phyloP scores from a whole-genome alignment of 352 stramenopile species.

The Phytophthora citrophthora region DNA sequence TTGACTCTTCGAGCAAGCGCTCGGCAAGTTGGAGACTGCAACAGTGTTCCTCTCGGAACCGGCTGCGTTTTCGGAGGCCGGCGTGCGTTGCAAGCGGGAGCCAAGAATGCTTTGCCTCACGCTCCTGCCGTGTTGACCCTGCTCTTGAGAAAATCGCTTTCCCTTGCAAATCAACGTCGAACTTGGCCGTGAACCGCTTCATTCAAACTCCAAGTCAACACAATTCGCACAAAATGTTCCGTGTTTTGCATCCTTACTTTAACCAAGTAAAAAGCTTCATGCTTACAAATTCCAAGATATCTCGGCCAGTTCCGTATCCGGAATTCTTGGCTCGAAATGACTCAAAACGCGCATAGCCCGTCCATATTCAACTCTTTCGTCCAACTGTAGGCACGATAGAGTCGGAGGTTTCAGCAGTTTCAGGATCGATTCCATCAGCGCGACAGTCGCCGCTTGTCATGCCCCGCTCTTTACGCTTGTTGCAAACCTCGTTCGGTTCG shows the following conservation, averaged over 20 bases:
- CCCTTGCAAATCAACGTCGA: conserved; percentile 11
- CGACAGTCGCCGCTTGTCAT: not conserved
- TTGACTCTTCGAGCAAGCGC: conserved; percentile 13
- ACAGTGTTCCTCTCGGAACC: conserved; percentile 1
- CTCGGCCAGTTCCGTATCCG: conserved; percentile 20
- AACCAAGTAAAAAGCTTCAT: not conserved
- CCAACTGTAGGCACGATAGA: conserved; percentile 19
- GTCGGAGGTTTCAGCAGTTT: conserved; percentile 36
- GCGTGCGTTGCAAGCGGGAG: conserved; percentile 30
- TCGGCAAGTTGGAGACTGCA: not conserved
- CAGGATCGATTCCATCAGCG: conserved; percentile 25
- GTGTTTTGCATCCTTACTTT: not conserved
- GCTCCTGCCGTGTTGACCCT: not conserved
- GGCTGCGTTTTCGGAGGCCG: conserved; percentile 22
- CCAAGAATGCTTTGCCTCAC: conserved; percentile 12
- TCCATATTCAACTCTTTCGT: conserved; percentile 19
- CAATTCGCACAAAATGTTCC: no score
- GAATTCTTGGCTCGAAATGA: conserved; percentile 18
- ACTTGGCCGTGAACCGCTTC: not conserved
- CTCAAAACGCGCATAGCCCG: not conserved
- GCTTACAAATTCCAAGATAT: conserved; percentile 1
- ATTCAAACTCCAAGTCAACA: not conserved
- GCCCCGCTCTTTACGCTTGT: conserved; percentile 27
- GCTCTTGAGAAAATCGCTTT: conserved; percentile 13
- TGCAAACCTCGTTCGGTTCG: conserved; percentile 13